phyloP scores from a whole-genome alignment of 805 yeast species.

The Candida morakotiae region DNA sequence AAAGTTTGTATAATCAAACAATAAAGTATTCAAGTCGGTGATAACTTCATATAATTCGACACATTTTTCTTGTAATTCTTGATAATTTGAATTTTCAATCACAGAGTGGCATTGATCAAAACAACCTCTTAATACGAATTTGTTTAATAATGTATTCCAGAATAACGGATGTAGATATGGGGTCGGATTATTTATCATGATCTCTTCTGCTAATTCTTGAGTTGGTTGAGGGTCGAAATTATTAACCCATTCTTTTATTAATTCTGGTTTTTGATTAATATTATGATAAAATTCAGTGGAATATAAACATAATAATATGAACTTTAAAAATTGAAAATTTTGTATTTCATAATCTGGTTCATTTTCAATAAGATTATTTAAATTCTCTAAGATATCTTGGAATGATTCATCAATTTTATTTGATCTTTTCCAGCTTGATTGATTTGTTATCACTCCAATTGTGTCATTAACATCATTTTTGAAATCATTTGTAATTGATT shows the following conservation, averaged over 20 bases:
- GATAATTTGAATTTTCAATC: slow-evolving; percentile 40
- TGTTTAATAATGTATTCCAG: slow-evolving; percentile 59
- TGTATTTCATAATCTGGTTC: slow-evolving; percentile 8
- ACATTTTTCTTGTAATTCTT: slow-evolving; percentile 27
- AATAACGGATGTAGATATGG: slow-evolving; percentile 51
- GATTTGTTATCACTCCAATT: slow-evolving; percentile 28
- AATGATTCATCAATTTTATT: slow-evolving; percentile 21
- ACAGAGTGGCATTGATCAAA: slow-evolving; percentile 52
- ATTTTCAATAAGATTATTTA: slow-evolving; percentile 26
- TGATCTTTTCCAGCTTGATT: background rate
- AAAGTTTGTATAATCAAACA: slow-evolving; percentile 39
- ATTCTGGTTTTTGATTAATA: slow-evolving; percentile 37
- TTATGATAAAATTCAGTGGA: slow-evolving; percentile 44
- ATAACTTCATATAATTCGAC: slow-evolving; percentile 34
- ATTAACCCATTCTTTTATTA: slow-evolving; percentile 61
- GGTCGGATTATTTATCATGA: slow-evolving; percentile 38
- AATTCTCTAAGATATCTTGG: slow-evolving; percentile 21
- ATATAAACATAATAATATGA: slow-evolving; percentile 55
- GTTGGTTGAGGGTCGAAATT: slow-evolving; percentile 66
- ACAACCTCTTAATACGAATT: slow-evolving; percentile 57
- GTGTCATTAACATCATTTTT: slow-evolving; percentile 17
- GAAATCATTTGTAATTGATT: slow-evolving; percentile 9
- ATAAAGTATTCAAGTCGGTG: slow-evolving; percentile 35
- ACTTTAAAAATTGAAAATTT: slow-evolving; percentile 38
- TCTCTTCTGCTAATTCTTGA: slow-evolving; percentile 43